Percentiles rank a stretch among this genome's conserved stretches.
Conservation (phyloP, 202 grass and related monocot genomes). For the Zizania palustris region DNA sequence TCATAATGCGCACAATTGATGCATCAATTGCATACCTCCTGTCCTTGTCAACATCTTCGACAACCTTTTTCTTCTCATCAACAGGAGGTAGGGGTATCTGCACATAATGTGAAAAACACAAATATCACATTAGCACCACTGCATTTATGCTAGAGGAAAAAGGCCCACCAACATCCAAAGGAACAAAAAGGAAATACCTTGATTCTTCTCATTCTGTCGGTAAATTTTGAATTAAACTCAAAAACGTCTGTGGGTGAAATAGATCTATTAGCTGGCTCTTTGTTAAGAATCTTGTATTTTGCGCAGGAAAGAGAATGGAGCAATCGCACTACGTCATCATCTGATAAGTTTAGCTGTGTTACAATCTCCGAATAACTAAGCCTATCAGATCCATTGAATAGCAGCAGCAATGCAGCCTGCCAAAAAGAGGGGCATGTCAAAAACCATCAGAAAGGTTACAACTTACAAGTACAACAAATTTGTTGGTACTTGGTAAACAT, state of each 20-base stretch:
- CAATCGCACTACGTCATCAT: slow-evolving; percentile 95
- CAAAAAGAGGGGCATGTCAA: slow-evolving; percentile 14
- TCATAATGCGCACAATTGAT: slow-evolving; percentile 97
- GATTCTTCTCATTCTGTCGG: slow-evolving; percentile 91
- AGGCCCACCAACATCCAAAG: slow-evolving; percentile 17
- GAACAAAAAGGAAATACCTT: slow-evolving; percentile 57
- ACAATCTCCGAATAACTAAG: slow-evolving; percentile 92
- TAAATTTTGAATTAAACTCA: slow-evolving; percentile 94
- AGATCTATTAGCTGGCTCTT: slow-evolving; percentile 77
- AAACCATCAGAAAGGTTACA: background rate
- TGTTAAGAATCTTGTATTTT: slow-evolving; percentile 97
- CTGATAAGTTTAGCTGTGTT: slow-evolving; percentile 79
- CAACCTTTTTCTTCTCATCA: slow-evolving; percentile 99
- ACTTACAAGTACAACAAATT: background rate
- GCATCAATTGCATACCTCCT: slow-evolving; percentile 97
- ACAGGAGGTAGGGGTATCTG: slow-evolving; percentile 96
- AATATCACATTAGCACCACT: slow-evolving; percentile 17
- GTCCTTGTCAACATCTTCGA: slow-evolving; percentile 99
- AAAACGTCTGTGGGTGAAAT: slow-evolving; percentile 83
- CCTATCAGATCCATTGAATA: slow-evolving; percentile 81
- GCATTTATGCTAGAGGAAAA: background rate
- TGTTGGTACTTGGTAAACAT: background rate
- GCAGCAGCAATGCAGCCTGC: slow-evolving; percentile 76
- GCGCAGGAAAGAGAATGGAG: slow-evolving; percentile 97
- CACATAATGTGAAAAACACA: background rate